Evolutionary conservation across 139 green algal species (phyloP), one percentile per base, ranked within the genome.

Genomic region (Nannochloris sp.): DNA sequence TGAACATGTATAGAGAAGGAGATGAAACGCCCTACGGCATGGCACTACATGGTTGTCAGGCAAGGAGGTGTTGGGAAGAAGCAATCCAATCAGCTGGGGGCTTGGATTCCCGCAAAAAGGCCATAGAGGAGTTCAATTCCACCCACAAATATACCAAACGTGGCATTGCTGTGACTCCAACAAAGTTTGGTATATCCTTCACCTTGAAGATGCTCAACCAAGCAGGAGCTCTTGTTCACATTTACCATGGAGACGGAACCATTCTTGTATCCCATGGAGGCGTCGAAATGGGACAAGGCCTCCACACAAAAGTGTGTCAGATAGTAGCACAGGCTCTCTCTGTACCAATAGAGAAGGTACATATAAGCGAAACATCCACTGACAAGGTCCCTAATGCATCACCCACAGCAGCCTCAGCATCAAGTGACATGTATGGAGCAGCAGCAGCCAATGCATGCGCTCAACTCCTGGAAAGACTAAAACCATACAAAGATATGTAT

Each of bases 121-220:
- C 62, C 4, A 79, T 81, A 19, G 71, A 76, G 6, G 65, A 70
- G 2, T 97, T 87, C 79, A 91, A 91, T 63, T 24, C 36, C 2
- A 60, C 21, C 10, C 74, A 82, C 64, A 73, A 74, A 29, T 92
- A 68, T 62, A 75, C 84, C 62, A 98, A 98, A 76, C 80, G 91
- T 10, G 92, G 93, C 40, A 54, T 98, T 11, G 81, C 89, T 2
- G 62, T 83, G 3, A 74, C 84, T 1, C 90, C 92, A 66, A 97
- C 91, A 67, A 97, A 96, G 80, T 98, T 97, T 75, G 92, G 91
- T 68, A 96, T 97, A 69, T 80, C 78, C n/a, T 97, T 97, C 77
- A 89, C 79, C 27, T 49, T 68, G 36, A 81, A 78, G 62, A 78
- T 70, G 60, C 51, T 85, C 14, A 83, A 84, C 59, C 82, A 91